Percentiles rank a stretch among this genome's conserved stretches.
Conservation (phyloP, 768 basidiomycete species). For the Leucocoprinus sp. region DNA sequence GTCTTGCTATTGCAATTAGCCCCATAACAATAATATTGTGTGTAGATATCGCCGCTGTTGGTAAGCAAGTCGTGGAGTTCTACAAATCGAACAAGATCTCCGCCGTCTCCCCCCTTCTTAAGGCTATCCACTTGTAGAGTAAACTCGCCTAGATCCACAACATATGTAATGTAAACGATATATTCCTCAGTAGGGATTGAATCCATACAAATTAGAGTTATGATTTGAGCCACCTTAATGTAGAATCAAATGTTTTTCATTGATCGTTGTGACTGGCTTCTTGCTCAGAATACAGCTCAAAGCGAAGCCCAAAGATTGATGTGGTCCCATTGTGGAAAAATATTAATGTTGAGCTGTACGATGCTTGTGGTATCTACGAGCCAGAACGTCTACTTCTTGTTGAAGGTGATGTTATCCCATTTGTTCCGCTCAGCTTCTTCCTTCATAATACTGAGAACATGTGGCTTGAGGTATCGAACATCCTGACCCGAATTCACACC, state of each 20-base stretch:
- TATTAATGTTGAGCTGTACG: conserved; percentile 6
- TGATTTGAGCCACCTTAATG: neutral
- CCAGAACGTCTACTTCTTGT: conserved; percentile 47
- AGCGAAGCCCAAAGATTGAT: too few relatives aligned
- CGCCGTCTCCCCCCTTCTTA: conserved; percentile 68
- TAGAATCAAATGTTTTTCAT: neutral
- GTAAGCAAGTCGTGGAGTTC: conserved; percentile 82
- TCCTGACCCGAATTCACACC: conserved; percentile 47
- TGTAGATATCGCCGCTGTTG: conserved; percentile 66
- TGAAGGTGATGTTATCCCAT: conserved; percentile 76
- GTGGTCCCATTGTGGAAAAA: neutral
- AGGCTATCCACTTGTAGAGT: conserved; percentile 42
- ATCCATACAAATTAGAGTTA: neutral
- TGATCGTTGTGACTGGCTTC: too few relatives aligned
- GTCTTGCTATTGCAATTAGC: neutral
- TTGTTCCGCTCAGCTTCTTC: conserved; percentile 70
- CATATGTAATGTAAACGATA: neutral
- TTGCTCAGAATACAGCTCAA: too few relatives aligned
- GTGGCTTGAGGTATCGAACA: conserved; percentile 77
- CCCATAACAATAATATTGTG: conserved; percentile 10
- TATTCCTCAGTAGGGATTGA: neutral
- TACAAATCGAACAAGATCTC: conserved; percentile 73
- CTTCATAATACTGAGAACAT: conserved; percentile 60
- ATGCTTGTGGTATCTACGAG: conserved; percentile 2
- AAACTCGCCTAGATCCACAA: neutral